Evolutionary conservation across 2,329 filamentous ascomycete species (phyloP).

Genomic region (Talaromyces marneffei): DNA sequence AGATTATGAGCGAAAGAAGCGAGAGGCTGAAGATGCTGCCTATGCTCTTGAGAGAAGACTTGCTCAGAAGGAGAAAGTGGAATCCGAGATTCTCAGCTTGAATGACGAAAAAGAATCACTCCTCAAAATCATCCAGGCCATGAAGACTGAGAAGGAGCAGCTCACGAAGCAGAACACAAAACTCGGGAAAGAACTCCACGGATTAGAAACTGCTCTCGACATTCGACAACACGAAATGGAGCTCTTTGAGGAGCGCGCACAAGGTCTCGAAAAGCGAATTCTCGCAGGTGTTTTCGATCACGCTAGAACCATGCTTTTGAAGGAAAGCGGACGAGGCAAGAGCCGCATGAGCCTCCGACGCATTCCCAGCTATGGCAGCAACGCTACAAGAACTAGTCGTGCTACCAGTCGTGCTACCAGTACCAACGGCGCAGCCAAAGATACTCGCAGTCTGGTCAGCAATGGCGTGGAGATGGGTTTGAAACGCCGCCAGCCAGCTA

Average conservation of each 20-base stretch:
- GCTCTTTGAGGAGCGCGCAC: constrained; percentile 82
- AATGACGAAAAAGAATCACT: constrained; percentile 58
- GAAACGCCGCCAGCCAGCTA: constrained; percentile 46
- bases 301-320: constrained; percentile 74
- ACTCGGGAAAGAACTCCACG: constrained; percentile 78
- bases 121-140: constrained; percentile 48
- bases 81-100: constrained; percentile 46
- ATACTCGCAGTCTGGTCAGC: constrained; percentile 32
- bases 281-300: constrained; percentile 95
- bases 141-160: constrained; percentile 54
- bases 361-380: constrained; percentile 42
- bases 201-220: constrained; percentile 81
- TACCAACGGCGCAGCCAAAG: constrained; percentile 31
- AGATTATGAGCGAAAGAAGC: constrained; percentile 72
- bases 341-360: constrained; percentile 49
- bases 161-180: constrained; percentile 72
- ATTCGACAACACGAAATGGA: constrained; percentile 87
- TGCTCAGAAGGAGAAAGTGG: constrained; percentile 59
- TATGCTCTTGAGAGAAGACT: constrained; percentile 73
- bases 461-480: constrained; percentile 43
- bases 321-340: constrained; percentile 52
- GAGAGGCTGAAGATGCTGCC: constrained; percentile 71
- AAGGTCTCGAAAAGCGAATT: constrained; percentile 84
- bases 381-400: constrained; percentile 31
- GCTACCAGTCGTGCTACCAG: constrained; percentile 28